Base-by-base conservation (phyloP, 2,329 filamentous ascomycete genomes). In the Myriangium duriaei region DNA sequence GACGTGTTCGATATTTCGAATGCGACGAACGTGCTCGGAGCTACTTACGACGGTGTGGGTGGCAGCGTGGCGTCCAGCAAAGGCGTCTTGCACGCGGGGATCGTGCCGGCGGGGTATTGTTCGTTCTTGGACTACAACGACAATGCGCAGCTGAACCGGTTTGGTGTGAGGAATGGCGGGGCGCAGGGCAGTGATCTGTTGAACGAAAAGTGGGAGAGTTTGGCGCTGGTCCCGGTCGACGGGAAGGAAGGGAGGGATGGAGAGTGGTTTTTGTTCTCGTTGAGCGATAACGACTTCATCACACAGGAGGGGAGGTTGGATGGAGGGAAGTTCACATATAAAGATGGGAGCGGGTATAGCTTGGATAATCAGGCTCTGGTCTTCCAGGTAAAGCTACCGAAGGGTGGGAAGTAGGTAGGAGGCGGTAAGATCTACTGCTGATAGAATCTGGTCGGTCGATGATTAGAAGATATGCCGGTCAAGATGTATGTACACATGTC, bases 171-270 rank as follows among this genome's bases (percentile, higher is more conserved):
- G 48, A 84, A 84, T 47, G 79, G 79, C 2, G 79, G 76, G 0
- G 59, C 56, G 0, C 68, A 77, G 47, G 70, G 80, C 49, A 49
- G 58, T 0, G 59, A 55, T 0, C 56, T 84, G 24, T 51, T 85
- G 52, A 83, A 84, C 49, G 79, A 85, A 63, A 85, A 85, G 52
- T 85, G 80, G 80, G 80, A 86, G 61, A 73, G 71, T 13, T 57
- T 85, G 33, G 71, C 73, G 2, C 52, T 83, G 15, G 65, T 75
- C 2, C 76, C 76, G 1, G 69, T 74, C 5, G 64, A 57, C 3
- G 50, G 53, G n/a, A 11, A 19, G 13, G 39, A 44, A 2, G 54
- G 58, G 28, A 52, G 56, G 14, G 64, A 71, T 40, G 68, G 72
- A 16, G 72, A 81, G 57, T 83, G 74, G 55, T 82, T 75, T 50